A percentile compares a stretch with the other conserved stretches of the same genome.
Conservation (phyloP, 306 rosid species). For the Prunus campanulata region DNA sequence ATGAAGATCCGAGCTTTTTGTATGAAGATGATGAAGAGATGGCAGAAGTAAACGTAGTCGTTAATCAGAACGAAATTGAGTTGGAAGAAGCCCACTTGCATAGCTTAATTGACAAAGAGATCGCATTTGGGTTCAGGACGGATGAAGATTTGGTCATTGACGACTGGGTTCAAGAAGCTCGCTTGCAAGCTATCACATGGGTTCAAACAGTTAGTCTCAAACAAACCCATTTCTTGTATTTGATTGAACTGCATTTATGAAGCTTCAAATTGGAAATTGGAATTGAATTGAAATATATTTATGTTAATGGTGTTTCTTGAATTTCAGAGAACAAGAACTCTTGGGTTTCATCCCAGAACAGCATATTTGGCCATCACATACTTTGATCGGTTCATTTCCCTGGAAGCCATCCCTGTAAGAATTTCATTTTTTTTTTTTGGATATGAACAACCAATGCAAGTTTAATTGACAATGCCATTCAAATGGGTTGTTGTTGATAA, state of each 20-base stretch:
- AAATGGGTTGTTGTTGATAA: background rate
- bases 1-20: constrained; percentile 29
- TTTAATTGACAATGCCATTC: background rate
- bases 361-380: constrained; percentile 76
- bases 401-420: constrained; percentile 56
- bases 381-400: constrained; percentile 75
- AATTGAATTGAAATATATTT: background rate
- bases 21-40: constrained; percentile 8
- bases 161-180: constrained; percentile 44
- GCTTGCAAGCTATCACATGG: constrained; percentile 70
- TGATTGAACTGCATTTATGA: constrained; percentile 22
- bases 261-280: background rate
- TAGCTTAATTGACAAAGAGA: constrained; percentile 52
- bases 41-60: constrained; percentile 28
- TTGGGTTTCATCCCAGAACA: constrained; percentile 71
- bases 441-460: background rate
- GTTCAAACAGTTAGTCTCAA: constrained; percentile 60
- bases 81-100: constrained; percentile 48
- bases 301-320: background rate
- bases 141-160: constrained; percentile 35
- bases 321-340: constrained; percentile 55
- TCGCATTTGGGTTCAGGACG: constrained; percentile 36
- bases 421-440: background rate
- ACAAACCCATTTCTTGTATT: constrained; percentile 15
- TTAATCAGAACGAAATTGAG: constrained; percentile 11